Base-by-base conservation (phyloP, 2,329 filamentous ascomycete species). In the Fusarium begoniae region DNA sequence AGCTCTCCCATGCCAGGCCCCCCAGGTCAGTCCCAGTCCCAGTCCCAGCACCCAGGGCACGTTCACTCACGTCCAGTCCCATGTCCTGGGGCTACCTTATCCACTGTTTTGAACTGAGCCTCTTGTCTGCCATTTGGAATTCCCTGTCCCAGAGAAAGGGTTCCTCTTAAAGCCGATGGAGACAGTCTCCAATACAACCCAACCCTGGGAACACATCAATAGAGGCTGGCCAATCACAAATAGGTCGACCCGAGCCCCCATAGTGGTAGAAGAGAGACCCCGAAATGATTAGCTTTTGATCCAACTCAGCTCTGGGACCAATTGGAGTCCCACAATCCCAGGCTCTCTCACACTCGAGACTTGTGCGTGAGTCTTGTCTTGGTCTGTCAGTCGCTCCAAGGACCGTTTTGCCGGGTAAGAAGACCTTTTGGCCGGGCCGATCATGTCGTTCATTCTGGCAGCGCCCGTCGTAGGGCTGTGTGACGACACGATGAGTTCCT, bases 381-480 rank as follows among this genome's bases (percentile, higher is more conserved):
- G 40, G 41, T 37, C 55, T 26, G 20, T 58, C 55, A 37, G 55
- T 66, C 54, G 69, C 74, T 73, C 70, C 64, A 61, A 74, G 69
- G 75, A 65, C 63, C 75, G 70, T 73, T 67, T 65, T 75, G 51
- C 66, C 63, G 63, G 67, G 63, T 56, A 51, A 63, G 64, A 66
- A 57, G 66, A 74, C 66, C 66, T 73, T 73, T 70, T 72, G 72
- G 67, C 59, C 72, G 73, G 74, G 66, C 72, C 72, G 75, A 75
- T 72, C 69, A 74, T 28, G 61, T 55, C 51, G 54, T 69, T 78
- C 47, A 58, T 72, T 67, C 63, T 67, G 61, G 66, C 63, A 63
- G 48, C 74, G 66, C 66, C 65, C 35, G 72, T 77, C 76, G 75
- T 80, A 80, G 78, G 78, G 78, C 78, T 80, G 78, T 79, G 77